Evolutionary conservation across 1,284 basidiomycete genomes (phyloP), one percentile per base, ranked within the genome.

Genomic region (Pascua guehoae): DNA sequence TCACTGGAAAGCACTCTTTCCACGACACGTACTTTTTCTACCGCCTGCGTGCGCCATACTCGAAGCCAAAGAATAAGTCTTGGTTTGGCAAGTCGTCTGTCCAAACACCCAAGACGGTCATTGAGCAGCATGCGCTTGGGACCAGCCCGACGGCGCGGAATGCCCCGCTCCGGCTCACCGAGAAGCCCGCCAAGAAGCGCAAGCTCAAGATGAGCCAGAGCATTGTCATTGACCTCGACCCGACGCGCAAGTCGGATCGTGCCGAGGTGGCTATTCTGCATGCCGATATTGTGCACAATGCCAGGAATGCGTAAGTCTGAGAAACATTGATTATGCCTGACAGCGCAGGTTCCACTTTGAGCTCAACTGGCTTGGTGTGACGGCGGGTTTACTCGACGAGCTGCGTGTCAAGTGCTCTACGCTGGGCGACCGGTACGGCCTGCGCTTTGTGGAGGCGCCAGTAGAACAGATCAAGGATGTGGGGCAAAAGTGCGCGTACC

Each of bases 311-410:
- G 55, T 76, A 53, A 69, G 74, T 72, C 7, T 4, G 12, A 1
- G 5, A 4, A 1, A 45, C 18, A 47, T 32, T 32, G 7, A 32
- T 32, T 11, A 49, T 39, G 10, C 42, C 56, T 58, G 54, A 57
- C 37, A 17, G 32, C 8, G 12, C 56, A 75, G 73, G 0, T 94
- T 94, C 78, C 92, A 96, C 76, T 91, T 96, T 68, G 94, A 98
- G 75, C 81, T 98, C 44, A 92, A 98, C 65, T 98, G 96, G 95
- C 87, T 98, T 24, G 93, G 92, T 10, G 91, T 93, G 0, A 94
- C 92, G 0, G 90, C 92, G n/a, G 85, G 90, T n/a, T 88, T 88
- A 62, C 89, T 98, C 57, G 95, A 98, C 63, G 92, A 96, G 66
- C 82, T 88, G 41, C 82, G 98, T 11, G 86, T 88, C 43, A 83